Base-by-base conservation (phyloP, 208 protist species). In the Leishmania gerbilli region DNA sequence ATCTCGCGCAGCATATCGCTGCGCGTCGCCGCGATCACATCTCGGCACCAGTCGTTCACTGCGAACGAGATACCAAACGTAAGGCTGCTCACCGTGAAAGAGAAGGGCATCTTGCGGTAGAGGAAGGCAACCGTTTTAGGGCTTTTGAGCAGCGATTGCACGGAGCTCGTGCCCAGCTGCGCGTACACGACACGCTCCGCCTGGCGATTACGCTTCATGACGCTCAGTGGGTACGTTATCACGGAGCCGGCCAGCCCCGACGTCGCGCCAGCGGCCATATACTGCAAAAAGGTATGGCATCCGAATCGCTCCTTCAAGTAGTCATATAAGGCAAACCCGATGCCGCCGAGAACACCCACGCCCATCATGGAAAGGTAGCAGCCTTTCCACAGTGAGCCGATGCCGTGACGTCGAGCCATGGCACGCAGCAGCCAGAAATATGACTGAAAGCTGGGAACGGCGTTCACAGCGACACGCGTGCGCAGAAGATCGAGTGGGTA, bases 401-500 rank as follows among this genome's bases (percentile, higher is more conserved):
- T 47, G 34, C 93, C 93, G 80, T 90, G 79, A 27, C 86, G 83
- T 68, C 86, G 79, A 68, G 90, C 87, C 79, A 95, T 91, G 40
- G 90, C 87, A 42, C 89, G 88, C 77, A 97, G 80, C n/a, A 93
- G 58, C 88, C 91, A 95, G 71, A 88, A 95, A 81, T 96, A 95
- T 58, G 94, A 95, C 79, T 89, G 87, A 79, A 88, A 91, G 74
- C 82, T 77, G 51, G 86, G 84, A 51, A 86, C 84, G 2, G 87
- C 85, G 47, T 85, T 90, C 55, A 93, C 89, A 24, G 97, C 87
- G 51, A 83, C 85, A 31, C 95, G 85, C n/a, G 97, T 94, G 69
- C 96, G 91, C 65, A 99, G 77, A 13, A 99, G 84, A 83, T 99
- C 98, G 17, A 99, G 79, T 24, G 98, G 98, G 88, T 99, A 99